phyloP scores from a whole-genome alignment of 306 rosid genomes.

The Sesbania bispinosa region DNA sequence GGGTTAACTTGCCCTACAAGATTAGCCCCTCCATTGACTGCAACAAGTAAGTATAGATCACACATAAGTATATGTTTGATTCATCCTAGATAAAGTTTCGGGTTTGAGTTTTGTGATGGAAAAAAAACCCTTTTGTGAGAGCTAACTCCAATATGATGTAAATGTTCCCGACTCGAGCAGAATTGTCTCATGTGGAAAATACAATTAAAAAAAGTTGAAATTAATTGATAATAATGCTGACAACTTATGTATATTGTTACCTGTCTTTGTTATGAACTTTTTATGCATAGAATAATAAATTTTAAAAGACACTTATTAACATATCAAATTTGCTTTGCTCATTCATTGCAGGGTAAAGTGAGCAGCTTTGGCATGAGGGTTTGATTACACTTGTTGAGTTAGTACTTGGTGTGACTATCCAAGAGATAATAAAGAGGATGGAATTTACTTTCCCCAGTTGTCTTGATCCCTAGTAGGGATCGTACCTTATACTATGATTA shows the following conservation, averaged over 20 bases:
- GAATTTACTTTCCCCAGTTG: neutral
- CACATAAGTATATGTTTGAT: too few relatives aligned
- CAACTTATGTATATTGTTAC: neutral
- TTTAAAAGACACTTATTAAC: neutral
- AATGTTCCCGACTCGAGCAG: too few relatives aligned
- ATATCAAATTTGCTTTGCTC: neutral
- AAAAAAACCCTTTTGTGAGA: too few relatives aligned
- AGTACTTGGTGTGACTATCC: neutral
- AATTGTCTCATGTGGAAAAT: too few relatives aligned
- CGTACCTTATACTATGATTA: neutral
- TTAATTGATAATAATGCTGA: neutral
- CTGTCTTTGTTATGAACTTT: neutral
- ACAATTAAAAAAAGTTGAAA: too few relatives aligned
- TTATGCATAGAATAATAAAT: neutral
- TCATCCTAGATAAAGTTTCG: too few relatives aligned
- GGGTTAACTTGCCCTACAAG: constrained; percentile 40
- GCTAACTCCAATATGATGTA: too few relatives aligned
- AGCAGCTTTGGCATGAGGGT: neutral
- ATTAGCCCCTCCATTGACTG: constrained; percentile 45
- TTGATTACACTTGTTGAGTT: neutral
- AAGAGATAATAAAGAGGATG: constrained; percentile 15
- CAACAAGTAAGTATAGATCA: neutral
- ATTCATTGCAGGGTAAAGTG: constrained; percentile 14
- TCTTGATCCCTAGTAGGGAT: neutral
- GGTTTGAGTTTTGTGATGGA: too few relatives aligned